Percentiles rank a stretch among this genome's conserved stretches.
Evolutionary conservation across 768 basidiomycete species (phyloP).

Genomic region (Pulveroboletus sp.): DNA sequence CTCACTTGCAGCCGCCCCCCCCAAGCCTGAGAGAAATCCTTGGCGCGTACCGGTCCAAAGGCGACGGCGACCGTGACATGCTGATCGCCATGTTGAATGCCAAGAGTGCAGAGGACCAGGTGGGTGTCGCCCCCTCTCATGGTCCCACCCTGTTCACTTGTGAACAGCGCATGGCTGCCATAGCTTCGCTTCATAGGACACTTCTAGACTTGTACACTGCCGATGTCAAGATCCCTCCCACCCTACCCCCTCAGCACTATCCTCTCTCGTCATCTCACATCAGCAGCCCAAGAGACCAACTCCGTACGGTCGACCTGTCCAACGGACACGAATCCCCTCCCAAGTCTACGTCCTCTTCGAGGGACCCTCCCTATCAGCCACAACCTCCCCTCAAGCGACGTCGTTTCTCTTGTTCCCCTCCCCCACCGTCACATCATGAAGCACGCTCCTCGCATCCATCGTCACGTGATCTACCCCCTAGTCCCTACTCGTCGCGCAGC

Average conservation of each 20-base stretch:
- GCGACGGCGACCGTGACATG: conserved; percentile 91
- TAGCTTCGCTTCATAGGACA: conserved; percentile 64
- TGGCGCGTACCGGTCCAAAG: conserved; percentile 75
- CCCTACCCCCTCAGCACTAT: conserved; percentile 27
- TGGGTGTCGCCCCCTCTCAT: conserved; percentile 31
- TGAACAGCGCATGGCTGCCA: conserved; percentile 61
- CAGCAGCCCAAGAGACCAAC: conserved; percentile 18
- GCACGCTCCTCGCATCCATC: conserved; percentile 29
- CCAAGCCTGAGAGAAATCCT: conserved; percentile 84
- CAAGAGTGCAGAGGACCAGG: conserved; percentile 92
- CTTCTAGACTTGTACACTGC: conserved; percentile 54
- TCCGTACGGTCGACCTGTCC: conserved; percentile 12
- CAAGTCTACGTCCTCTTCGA: conserved; percentile 9
- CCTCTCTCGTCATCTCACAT: conserved; percentile 37
- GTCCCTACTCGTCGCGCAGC: conserved; percentile 68
- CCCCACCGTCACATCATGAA: conserved; percentile 35
- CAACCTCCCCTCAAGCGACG: conserved; percentile 58
- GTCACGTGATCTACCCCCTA: conserved; percentile 58
- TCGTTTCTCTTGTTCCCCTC: conserved; percentile 57
- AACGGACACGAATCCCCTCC: conserved; percentile 14
- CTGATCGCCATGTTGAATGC: conserved; percentile 86
- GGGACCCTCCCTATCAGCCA: conserved; percentile 31
- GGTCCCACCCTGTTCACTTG: conserved; percentile 5
- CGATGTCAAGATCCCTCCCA: conserved; percentile 30
- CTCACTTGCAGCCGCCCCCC: conserved; percentile 54